Evolutionary conservation across 140 eudicot genomes (phyloP).

Genomic region (Anethum foeniculum): DNA sequence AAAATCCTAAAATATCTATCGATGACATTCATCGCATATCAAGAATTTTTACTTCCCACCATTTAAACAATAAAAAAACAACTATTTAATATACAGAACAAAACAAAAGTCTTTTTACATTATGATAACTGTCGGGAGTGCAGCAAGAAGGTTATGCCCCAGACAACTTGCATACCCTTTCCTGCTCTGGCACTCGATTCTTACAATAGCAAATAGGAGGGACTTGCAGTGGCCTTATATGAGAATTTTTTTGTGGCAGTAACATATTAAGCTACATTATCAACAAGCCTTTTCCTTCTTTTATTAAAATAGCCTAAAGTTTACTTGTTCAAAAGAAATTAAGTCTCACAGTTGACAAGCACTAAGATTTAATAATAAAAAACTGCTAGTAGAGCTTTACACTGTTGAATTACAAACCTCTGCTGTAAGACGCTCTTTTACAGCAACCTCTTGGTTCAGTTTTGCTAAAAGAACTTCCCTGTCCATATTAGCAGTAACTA

Average conservation of each 20-base stretch:
- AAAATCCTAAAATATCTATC: not conserved
- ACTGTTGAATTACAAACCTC: conserved; percentile 25
- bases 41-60: not conserved
- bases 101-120: not conserved
- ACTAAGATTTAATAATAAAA: not conserved
- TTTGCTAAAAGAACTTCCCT: conserved; percentile 51
- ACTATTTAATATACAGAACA: not conserved
- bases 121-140: not conserved
- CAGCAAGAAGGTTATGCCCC: not conserved
- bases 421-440: conserved; percentile 36
- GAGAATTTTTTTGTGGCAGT: not conserved
- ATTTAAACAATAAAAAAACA: not conserved
- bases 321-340: not conserved
- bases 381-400: not conserved
- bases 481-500: conserved; percentile 37
- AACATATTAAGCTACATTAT: not conserved
- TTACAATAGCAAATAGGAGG: not conserved
- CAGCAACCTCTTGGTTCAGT: conserved; percentile 50
- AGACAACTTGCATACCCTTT: not conserved
- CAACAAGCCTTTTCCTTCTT: not conserved
- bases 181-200: not conserved
- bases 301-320: not conserved
- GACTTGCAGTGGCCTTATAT: not conserved
- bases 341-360: not conserved
- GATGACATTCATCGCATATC: not conserved